Evolutionary conservation across 2,329 filamentous ascomycete genomes (phyloP).

Genomic region (Botrytis medusae): DNA sequence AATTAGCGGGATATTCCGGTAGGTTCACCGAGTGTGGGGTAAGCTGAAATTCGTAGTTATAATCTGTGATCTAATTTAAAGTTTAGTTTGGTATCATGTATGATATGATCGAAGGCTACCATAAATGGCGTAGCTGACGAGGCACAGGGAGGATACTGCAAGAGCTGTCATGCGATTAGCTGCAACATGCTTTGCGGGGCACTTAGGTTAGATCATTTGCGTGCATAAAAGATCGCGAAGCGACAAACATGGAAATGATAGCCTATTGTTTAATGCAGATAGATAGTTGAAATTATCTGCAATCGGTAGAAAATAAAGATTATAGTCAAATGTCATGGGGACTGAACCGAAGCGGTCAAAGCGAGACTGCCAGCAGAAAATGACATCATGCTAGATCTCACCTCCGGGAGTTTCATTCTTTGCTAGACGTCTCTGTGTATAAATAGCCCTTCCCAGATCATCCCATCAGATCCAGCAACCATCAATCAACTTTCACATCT

Average conservation of each 20-base stretch:
- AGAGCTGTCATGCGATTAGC: neutral
- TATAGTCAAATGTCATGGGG: neutral
- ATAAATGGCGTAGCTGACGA: neutral
- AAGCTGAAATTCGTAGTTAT: no score
- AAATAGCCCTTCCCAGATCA: neutral
- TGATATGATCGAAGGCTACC: neutral
- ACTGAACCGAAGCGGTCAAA: no score
- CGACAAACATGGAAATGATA: neutral
- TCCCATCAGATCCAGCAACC: neutral
- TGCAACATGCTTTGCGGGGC: no score
- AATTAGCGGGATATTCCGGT: no score
- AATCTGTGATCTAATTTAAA: no score
- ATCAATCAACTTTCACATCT: neutral
- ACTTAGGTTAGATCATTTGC: no score
- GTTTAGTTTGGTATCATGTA: neutral
- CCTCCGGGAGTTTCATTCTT: neutral
- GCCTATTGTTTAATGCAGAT: no score
- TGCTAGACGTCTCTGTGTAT: neutral
- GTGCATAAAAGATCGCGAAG: neutral
- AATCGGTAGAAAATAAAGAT: no score
- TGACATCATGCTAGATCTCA: neutral
- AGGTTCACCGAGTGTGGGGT: no score
- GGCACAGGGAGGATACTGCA: neutral
- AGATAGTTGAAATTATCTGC: neutral
- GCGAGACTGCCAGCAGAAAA: neutral